These are phyloP conservation scores for Trichoderma sp. DNA, from an alignment of 2,329 filamentous ascomycete species.

Conservation along the genomic window DNA sequence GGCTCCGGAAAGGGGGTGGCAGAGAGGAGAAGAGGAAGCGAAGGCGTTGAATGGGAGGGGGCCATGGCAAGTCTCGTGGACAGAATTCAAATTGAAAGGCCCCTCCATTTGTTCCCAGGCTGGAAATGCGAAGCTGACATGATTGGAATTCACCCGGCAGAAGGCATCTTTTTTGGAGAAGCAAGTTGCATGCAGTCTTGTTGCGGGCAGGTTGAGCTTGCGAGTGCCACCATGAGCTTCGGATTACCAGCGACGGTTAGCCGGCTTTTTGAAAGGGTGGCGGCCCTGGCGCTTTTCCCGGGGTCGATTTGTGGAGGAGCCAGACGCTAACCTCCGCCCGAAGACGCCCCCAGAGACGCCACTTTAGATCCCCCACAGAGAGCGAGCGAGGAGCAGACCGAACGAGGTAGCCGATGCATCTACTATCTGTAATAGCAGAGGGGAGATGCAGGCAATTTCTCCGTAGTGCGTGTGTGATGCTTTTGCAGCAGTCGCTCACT, in stretches of 20 bases:
- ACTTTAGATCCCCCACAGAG: not conserved
- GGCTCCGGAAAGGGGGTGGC: constrained; percentile 12
- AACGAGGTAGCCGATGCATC: not conserved
- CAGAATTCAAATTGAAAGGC: not conserved
- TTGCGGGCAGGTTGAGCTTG: not conserved
- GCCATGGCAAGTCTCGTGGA: not conserved
- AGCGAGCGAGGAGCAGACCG: not conserved
- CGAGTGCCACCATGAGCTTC: constrained; percentile 12
- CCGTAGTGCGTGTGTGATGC: not conserved
- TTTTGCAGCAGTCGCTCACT: not conserved
- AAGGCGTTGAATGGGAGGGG: not conserved
- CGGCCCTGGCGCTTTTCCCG: not conserved
- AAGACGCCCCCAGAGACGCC: not conserved
- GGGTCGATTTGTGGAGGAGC: not conserved
- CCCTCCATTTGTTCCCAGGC: not conserved
- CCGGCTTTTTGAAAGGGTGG: not conserved
- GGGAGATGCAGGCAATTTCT: not conserved
- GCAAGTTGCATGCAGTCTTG: not conserved
- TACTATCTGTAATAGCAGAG: not conserved
- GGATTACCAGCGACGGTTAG: constrained; percentile 22
- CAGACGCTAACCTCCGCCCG: not conserved
- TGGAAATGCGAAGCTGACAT: constrained; percentile 3
- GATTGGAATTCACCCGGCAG: not conserved
- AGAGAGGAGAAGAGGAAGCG: not conserved
- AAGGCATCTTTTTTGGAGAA: not conserved